A percentile compares a stretch with the other conserved stretches of the same genome.
Conservation (phyloP, 139 green algal genomes). For the Microglena sp. region DNA sequence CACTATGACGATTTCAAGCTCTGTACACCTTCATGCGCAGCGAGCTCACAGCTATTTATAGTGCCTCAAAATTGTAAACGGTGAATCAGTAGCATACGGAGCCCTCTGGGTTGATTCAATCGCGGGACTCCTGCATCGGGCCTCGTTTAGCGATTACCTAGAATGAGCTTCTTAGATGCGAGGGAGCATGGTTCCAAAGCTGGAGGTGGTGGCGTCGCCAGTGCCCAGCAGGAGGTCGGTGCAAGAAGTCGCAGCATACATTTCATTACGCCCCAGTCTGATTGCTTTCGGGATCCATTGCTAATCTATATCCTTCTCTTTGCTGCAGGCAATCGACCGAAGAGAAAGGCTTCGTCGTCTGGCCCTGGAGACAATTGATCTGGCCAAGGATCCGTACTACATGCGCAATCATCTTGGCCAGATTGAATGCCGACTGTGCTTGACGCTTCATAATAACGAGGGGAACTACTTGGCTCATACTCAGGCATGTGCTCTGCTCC, state of each 20-base stretch:
- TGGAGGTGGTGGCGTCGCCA: constrained; percentile 67
- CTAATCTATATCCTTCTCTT: not conserved
- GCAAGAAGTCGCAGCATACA: not conserved
- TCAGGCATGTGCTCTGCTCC: no score
- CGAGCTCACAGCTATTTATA: no score
- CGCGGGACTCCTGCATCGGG: no score
- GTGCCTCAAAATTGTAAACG: no score
- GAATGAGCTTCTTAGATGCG: constrained; percentile 78
- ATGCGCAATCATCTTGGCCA: constrained; percentile 97
- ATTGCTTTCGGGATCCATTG: not conserved
- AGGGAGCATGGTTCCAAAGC: constrained; percentile 83
- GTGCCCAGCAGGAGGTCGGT: constrained; percentile 65
- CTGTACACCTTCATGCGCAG: no score
- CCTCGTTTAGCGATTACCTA: no score
- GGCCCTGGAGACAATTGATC: constrained; percentile 97
- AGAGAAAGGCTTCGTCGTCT: constrained; percentile 86
- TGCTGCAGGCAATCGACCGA: constrained; percentile 66
- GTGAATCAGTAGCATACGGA: no score
- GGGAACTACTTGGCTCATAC: constrained; percentile 99
- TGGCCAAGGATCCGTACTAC: constrained; percentile 98
- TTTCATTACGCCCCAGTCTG: not conserved
- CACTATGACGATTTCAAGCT: no score
- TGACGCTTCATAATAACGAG: constrained; percentile 98
- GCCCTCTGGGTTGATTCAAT: no score
- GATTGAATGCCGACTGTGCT: constrained; percentile 96